Base-by-base conservation (phyloP, 2,329 filamentous ascomycete genomes). In the Penicillium palitans region DNA sequence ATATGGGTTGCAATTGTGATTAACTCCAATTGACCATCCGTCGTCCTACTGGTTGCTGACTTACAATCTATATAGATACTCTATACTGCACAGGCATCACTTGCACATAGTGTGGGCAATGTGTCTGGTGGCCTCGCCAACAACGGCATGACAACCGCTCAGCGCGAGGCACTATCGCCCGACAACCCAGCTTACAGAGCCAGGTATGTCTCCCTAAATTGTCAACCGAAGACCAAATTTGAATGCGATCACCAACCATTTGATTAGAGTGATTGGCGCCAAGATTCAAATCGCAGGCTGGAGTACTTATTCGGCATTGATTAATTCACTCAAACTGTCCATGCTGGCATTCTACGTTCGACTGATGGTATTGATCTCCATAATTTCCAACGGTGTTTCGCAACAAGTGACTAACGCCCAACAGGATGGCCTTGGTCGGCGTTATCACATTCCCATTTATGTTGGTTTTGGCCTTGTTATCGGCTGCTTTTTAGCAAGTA, bases 321-420 rank as follows among this genome's bases (percentile, higher is more conserved):
- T 84, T 31, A 81, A 77, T 73, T 72, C 74, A 5, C 73, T 85
- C 48, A 84, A 84, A 67, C 66, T 76, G 21, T 83, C 83, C 29
- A 77, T 84, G 75, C 72, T 82, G 15, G 74, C 78, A 49, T 85
- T 85, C 67, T 85, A 84, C 63, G 70, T 78, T 6, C 76, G 83
- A 35, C 71, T 86, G 4, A 84, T 78, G 57, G 68, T 70, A 68
- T 35, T 53, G 2, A 33, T n/a, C 45, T 21, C 19, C n/a, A 21
- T 6, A 10, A 17, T 31, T 29, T n/a, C 25, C 46, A 24, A 45
- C 15, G 7, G 24, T 21, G 6, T 17, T 51, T 25, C 7, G 24
- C 33, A 37, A 9, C 21, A 6, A 17, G 29, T 48, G 12, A 39
- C 33, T 50, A 10, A 50, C n/a, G 15, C 47, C 4, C 6, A 39